Conservation (phyloP, 2,329 filamentous ascomycete genomes). For the Passalora sequoiae region DNA sequence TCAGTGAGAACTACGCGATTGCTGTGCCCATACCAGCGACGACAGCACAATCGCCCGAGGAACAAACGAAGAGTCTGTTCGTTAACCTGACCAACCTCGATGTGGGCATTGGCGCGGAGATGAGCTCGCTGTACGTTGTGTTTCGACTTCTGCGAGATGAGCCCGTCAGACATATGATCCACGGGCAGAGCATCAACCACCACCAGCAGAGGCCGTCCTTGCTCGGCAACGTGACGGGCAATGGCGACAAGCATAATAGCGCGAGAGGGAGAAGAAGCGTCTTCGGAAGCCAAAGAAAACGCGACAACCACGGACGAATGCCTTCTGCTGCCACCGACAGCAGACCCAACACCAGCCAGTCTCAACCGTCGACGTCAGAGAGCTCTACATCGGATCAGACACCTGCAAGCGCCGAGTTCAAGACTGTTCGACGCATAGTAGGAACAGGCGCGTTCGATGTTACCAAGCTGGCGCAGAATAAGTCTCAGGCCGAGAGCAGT, state of each 20-base stretch:
- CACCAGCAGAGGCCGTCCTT: constrained; percentile 15
- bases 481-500: constrained; percentile 20
- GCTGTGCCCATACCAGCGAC: constrained; percentile 70
- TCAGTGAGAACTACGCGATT: constrained; percentile 80
- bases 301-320: constrained; percentile 18
- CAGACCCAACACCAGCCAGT: constrained; percentile 26
- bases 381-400: constrained; percentile 10
- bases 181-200: constrained; percentile 20
- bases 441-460: constrained; percentile 74
- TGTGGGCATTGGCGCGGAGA: constrained; percentile 57
- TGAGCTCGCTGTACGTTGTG: constrained; percentile 72
- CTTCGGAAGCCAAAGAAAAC: constrained; percentile 62
- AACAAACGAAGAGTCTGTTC: constrained; percentile 77
- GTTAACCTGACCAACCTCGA: constrained; percentile 77
- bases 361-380: constrained; percentile 19
- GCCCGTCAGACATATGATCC: constrained; percentile 29
- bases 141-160: constrained; percentile 68
- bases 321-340: constrained; percentile 13
- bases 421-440: constrained; percentile 61
- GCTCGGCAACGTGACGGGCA: constrained; percentile 14
- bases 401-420: constrained; percentile 34
- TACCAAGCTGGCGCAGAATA: constrained; percentile 43
- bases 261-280: constrained; percentile 44
- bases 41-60: constrained; percentile 59
- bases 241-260: constrained; percentile 22